Conservation (phyloP, 306 rosid species). For the Quercus variabilis region DNA sequence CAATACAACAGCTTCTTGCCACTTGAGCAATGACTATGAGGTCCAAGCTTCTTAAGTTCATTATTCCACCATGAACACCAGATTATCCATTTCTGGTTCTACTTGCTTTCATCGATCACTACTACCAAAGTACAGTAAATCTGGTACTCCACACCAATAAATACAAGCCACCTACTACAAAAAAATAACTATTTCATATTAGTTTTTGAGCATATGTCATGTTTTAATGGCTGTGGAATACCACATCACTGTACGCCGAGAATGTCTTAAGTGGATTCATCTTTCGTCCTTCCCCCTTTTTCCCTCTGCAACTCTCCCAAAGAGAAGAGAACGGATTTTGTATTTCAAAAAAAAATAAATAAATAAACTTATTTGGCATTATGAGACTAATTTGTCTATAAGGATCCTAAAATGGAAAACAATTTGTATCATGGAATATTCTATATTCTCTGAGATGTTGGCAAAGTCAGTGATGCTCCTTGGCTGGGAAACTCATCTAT, state of each 20-base stretch:
- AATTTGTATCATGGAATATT: not conserved
- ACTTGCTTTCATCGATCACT: not conserved
- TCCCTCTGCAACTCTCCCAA: not conserved
- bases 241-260: too few species aligned
- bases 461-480: constrained; percentile 37
- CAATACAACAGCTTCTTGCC: too few species aligned
- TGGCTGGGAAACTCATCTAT: constrained; percentile 52
- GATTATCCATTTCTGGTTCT: not conserved
- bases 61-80: not conserved
- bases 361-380: not conserved
- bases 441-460: constrained; percentile 41
- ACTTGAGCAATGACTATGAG: too few species aligned
- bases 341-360: not conserved
- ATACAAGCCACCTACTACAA: too few species aligned
- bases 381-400: constrained; percentile 5
- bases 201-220: too few species aligned
- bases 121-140: too few species aligned
- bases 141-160: too few species aligned
- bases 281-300: not conserved
- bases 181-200: too few species aligned
- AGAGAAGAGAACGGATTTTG: not conserved
- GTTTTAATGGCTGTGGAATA: too few species aligned
- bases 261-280: not conserved
- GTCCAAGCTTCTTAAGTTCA: not conserved
- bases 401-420: not conserved